Conservation (phyloP, 1,284 basidiomycete species). For the Calocybe gambosa region DNA sequence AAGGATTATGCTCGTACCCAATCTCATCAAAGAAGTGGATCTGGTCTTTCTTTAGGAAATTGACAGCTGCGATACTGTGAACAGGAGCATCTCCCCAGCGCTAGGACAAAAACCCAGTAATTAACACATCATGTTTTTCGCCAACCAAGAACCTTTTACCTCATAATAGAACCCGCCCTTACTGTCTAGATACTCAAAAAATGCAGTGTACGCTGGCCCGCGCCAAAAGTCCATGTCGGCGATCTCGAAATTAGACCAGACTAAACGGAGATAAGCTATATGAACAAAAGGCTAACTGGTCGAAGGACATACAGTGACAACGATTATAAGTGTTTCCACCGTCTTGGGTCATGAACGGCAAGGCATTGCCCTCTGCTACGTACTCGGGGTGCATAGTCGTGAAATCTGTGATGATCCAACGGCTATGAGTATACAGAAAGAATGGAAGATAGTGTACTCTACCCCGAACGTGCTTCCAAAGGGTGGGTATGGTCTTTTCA, state of each 20-base stretch:
- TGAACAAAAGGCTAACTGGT: background rate
- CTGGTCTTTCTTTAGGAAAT: constrained; percentile 58
- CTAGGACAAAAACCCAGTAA: constrained; percentile 28
- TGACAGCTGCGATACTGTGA: constrained; percentile 69
- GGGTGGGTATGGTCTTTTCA: constrained; percentile 20
- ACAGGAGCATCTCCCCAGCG: constrained; percentile 84
- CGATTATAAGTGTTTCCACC: constrained; percentile 60
- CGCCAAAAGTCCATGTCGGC: constrained; percentile 78
- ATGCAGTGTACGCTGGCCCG: constrained; percentile 63
- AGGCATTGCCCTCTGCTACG: constrained; percentile 17
- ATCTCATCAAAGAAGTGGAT: constrained; percentile 69
- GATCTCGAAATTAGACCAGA: constrained; percentile 83
- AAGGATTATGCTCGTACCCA: constrained; percentile 54
- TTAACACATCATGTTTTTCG: too few relatives aligned
- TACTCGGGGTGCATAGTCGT: constrained; percentile 19
- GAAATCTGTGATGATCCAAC: constrained; percentile 15
- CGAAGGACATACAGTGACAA: constrained; percentile 58
- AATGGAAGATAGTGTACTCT: constrained; percentile 7
- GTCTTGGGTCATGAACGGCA: constrained; percentile 17
- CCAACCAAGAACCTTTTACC: constrained; percentile 24
- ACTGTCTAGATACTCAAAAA: constrained; percentile 71
- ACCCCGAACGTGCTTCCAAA: constrained; percentile 48
- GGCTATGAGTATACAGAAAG: background rate
- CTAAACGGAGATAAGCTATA: constrained; percentile 27
- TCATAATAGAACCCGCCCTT: constrained; percentile 83